phyloP scores from a whole-genome alignment of 1,284 basidiomycete genomes.

The Schizopora paradoxa region DNA sequence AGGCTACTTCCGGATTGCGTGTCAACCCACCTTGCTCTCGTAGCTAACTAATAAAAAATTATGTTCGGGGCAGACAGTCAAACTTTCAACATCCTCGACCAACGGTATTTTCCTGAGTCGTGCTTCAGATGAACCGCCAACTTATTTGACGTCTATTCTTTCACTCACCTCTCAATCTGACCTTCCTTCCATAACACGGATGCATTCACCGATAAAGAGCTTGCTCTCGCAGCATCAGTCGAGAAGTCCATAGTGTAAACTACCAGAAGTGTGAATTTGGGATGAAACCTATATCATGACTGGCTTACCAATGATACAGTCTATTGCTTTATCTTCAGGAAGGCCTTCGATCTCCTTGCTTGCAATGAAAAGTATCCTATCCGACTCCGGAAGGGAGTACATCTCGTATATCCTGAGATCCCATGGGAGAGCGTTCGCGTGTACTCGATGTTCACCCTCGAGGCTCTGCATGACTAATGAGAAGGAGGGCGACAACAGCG shows the following conservation, averaged over 20 bases:
- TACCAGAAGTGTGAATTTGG: background rate
- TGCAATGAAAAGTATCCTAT: slow-evolving; percentile 8
- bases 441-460: background rate
- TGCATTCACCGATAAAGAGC: background rate
- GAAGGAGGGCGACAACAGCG: slow-evolving; percentile 2
- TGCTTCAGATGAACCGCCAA: background rate
- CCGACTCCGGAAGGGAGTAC: slow-evolving; percentile 11
- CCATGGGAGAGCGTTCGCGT: background rate
- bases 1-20: background rate
- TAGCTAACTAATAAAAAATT: slow-evolving; percentile 10
- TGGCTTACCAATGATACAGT: slow-evolving; percentile 13
- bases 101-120: slow-evolving; percentile 8
- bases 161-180: background rate
- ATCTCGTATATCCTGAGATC: slow-evolving; percentile 1
- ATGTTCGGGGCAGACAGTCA: slow-evolving; percentile 1
- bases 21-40: slow-evolving; percentile 3
- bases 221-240: background rate
- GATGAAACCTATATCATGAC: background rate
- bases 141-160: background rate
- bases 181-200: background rate
- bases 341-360: slow-evolving; percentile 7
- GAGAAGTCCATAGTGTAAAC: background rate
- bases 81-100: slow-evolving; percentile 10
- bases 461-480: background rate
- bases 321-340: slow-evolving; percentile 6